A percentile compares a stretch with the other conserved stretches of the same genome.
These are phyloP conservation scores for Erodium moschatum DNA, from an alignment of 441 rosid genomes.

Conservation along the genomic window DNA sequence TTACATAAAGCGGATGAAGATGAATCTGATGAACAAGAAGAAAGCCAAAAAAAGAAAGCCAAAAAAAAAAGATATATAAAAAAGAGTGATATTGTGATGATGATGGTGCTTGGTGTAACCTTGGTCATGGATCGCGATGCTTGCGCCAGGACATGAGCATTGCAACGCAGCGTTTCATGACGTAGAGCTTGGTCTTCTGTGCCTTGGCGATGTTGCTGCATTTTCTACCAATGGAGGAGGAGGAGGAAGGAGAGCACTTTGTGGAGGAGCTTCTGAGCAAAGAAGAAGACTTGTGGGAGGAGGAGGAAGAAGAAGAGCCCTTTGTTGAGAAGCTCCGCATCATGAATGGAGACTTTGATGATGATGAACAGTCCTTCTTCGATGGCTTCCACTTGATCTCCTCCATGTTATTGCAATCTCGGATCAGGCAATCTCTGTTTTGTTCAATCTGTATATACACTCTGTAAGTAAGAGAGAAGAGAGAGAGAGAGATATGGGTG, in stretches of 20 bases:
- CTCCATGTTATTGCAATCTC: neutral
- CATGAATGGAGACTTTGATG: conserved; percentile 40
- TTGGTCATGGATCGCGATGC: conserved; percentile 66
- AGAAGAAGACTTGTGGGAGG: neutral
- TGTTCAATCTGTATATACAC: neutral
- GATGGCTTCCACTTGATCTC: conserved; percentile 66
- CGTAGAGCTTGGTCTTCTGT: conserved; percentile 88
- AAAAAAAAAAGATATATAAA: too few species aligned
- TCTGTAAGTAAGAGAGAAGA: neutral
- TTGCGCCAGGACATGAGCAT: conserved; percentile 98
- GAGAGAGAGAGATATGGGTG: neutral
- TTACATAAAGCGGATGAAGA: conserved; percentile 14
- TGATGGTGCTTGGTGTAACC: neutral
- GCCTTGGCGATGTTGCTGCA: conserved; percentile 86
- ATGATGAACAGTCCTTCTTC: conserved; percentile 42
- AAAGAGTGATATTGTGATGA: neutral
- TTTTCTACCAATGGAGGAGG: conserved; percentile 27
- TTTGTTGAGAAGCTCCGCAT: conserved; percentile 68
- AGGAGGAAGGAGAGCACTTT: conserved; percentile 40
- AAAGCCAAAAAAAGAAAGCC: too few species aligned
- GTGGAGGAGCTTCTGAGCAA: conserved; percentile 56
- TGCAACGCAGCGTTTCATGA: conserved; percentile 96
- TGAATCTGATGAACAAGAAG: too few species aligned
- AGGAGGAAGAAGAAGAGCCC: conserved; percentile 45
- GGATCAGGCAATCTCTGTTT: too few species aligned